Base-by-base conservation (phyloP, 495 filamentous ascomycete species). In the Podospora sp. region DNA sequence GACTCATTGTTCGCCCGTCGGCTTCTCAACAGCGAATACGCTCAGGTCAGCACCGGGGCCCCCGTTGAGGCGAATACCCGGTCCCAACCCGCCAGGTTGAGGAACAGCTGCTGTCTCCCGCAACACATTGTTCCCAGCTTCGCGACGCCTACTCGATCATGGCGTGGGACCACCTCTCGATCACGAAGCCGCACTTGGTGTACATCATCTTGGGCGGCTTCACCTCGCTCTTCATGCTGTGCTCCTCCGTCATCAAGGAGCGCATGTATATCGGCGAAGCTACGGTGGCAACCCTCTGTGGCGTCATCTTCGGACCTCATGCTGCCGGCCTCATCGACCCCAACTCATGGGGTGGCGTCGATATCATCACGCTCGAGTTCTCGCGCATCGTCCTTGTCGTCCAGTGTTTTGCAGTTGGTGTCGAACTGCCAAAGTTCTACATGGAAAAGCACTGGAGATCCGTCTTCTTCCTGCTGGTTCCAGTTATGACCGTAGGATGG, bases 401-500 rank as follows among this genome's bases (percentile, higher is more conserved):
- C 46, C 96, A 99, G 83, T 99, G 96, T 84, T 99, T 99, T 77
- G 96, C 96, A 79, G 92, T 99, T 65, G 96, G 96, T 25, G 96
- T 99, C 82, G 96, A 99, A 80, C 85, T 99, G 85, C 96, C 96
- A 58, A 94, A 94, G 79, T 88, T 87, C 75, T 99, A 98, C 80
- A 98, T 99, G 96, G 94, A 97, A 73, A 89, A 88, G 67, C 96
- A 99, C 78, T 99, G 96, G 96, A 90, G 87, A 73, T 97, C 94
- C 6, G 94, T 99, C 66, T 80, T 89, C 2, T 87, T 97, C 70
- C 79, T 99, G 67, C 85, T 99, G 27, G 80, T 97, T 27, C 96
- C 96, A 6, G 95, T 98, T 75, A 99, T 99, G 96, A 93, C 93
- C 2, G 96, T 89, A 75, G 96, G 96, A 52, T 99, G 96, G 96